A percentile compares a stretch with the other conserved stretches of the same genome.
Evolutionary conservation across 2,329 filamentous ascomycete genomes (phyloP).

Genomic region (Didymella exigua): DNA sequence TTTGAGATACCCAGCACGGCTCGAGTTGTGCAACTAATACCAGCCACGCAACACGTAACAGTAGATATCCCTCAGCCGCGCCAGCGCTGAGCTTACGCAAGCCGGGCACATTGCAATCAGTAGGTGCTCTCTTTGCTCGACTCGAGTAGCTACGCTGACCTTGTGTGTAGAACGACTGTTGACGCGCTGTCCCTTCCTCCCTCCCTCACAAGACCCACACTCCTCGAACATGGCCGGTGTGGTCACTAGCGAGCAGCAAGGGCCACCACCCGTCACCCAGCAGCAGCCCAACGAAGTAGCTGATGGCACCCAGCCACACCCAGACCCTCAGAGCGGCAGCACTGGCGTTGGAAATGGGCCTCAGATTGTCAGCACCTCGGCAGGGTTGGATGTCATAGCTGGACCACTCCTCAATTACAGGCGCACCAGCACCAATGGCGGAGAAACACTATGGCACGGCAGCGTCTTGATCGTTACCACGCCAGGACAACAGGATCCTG

Average conservation of each 20-base stretch:
- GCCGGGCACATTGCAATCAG: slow-evolving; percentile 22
- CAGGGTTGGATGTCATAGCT: slow-evolving; percentile 64
- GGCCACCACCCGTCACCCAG: background rate
- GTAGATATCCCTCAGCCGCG: background rate
- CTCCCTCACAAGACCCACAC: background rate
- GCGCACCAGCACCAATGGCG: slow-evolving; percentile 65
- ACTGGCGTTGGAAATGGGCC: slow-evolving; percentile 52
- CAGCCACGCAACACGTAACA: background rate
- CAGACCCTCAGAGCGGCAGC: slow-evolving; percentile 32
- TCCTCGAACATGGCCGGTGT: slow-evolving; percentile 6
- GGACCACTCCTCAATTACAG: slow-evolving; percentile 81
- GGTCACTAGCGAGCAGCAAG: slow-evolving; percentile 14
- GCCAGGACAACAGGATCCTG: slow-evolving; percentile 67
- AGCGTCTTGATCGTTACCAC: slow-evolving; percentile 83
- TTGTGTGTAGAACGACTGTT: slow-evolving; percentile 4
- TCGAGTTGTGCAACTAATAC: background rate
- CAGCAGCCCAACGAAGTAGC: slow-evolving; percentile 6
- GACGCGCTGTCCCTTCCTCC: slow-evolving; percentile 4
- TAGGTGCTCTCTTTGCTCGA: slow-evolving; percentile 15
- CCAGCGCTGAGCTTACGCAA: slow-evolving; percentile 11
- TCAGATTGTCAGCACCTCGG: slow-evolving; percentile 50
- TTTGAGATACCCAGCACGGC: slow-evolving; percentile 3
- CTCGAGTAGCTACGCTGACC: slow-evolving; percentile 20
- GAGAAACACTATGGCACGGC: slow-evolving; percentile 71
- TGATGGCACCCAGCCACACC: slow-evolving; percentile 11